Conservation (phyloP, 148 eudicot genomes). For the Limonium bicolor region DNA sequence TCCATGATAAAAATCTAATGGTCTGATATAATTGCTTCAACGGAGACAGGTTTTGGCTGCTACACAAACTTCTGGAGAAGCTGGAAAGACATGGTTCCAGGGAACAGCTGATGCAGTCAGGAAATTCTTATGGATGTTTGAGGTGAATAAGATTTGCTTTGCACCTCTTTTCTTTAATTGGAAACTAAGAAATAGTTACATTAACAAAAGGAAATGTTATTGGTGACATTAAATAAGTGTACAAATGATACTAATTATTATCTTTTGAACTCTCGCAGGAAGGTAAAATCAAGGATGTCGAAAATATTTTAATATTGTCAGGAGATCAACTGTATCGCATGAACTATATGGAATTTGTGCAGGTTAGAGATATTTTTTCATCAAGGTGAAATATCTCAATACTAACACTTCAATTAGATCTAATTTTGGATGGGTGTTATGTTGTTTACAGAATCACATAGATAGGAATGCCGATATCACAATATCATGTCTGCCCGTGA, state of each 20-base stretch:
- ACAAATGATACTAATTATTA: no score
- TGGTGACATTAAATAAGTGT: no score
- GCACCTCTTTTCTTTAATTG: no score
- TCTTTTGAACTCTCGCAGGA: slow-evolving; percentile 24
- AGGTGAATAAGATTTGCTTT: slow-evolving; percentile 22
- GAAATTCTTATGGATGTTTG: slow-evolving; percentile 74
- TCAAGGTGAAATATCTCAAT: neutral
- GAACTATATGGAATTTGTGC: slow-evolving; percentile 82
- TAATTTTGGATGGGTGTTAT: neutral
- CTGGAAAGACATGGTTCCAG: slow-evolving; percentile 89
- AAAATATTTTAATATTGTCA: slow-evolving; percentile 59
- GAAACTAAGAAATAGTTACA: no score
- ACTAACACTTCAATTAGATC: neutral
- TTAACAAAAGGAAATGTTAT: no score
- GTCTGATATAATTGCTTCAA: neutral
- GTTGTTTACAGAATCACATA: slow-evolving; percentile 58
- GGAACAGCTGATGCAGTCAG: slow-evolving; percentile 99
- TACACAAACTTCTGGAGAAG: slow-evolving; percentile 82
- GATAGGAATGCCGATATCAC: slow-evolving; percentile 76
- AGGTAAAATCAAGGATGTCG: slow-evolving; percentile 64
- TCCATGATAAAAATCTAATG: neutral
- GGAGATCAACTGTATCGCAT: slow-evolving; percentile 90
- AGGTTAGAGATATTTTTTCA: slow-evolving; percentile 24
- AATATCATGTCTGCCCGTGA: slow-evolving; percentile 71
- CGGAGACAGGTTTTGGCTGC: slow-evolving; percentile 80